Base-by-base conservation (phyloP, 352 stramenopile species). In the Peronospora tabacina region DNA sequence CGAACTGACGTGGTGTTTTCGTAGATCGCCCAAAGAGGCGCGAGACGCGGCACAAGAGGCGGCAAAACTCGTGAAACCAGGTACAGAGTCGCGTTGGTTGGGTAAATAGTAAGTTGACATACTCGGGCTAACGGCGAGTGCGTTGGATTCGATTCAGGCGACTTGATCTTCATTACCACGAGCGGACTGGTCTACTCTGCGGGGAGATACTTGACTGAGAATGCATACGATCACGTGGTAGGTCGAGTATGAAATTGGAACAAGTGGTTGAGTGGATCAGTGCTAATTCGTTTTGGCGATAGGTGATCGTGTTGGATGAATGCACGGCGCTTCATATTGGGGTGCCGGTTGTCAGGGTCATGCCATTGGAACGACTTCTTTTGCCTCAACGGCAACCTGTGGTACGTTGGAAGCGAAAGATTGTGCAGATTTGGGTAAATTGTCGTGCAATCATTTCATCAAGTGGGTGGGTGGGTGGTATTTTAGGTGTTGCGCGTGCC, bases 111-210 rank as follows among this genome's bases (percentile, higher is more conserved):
- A 34, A 13, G 12, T n/a, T 36, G 32, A 17, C 10, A 6, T 5
- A 22, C 0, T 35, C 19, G 10, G 26, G 26, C 3, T 15, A 30
- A 20, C 26, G 10, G 52, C 11, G 39, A 24, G 48, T 55, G 17
- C 26, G 13, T 34, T 56, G 54, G 0, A 17, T 36, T 22, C 19
- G 13, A 30, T 29, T 7, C n/a, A 88, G 78, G 78, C 33, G 78
- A 89, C 51, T 34, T 89, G 37, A 85, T 89, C 43, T 89, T 89
- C 50, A 89, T 87, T 52, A 89, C 75, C 2, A 87, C 78, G 3
- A 82, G 63, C 45, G 78, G 78, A 11, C 68, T 85, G 45, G 52
- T 86, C 7, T 89, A 85, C 42, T 89, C 75, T 13, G 60, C 82
- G 30, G 75, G 64, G 20, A 66, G 78, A 41, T 85, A 72, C 37